Base-by-base conservation (phyloP, 2,329 filamentous ascomycete genomes). In the Aspergillus awamori region DNA sequence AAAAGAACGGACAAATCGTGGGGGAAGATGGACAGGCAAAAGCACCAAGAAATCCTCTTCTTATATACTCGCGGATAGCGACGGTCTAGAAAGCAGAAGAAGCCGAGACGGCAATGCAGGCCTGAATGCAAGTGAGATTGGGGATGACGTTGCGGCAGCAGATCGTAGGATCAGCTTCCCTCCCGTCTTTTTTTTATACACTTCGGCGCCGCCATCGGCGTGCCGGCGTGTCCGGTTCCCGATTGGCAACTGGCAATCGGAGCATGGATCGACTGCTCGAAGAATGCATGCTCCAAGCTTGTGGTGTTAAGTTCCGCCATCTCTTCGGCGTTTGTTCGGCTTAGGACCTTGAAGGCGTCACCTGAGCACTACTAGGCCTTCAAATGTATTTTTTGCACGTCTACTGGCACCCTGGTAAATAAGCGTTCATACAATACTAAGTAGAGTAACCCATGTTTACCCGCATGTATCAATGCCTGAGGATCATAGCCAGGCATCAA, bases 61-160 rank as follows among this genome's bases (percentile, higher is more conserved):
- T 17, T 51, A 8, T 17, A 28, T 51, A 33, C 10, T 28, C 53
- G 39, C 39, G 41, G 39, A 43, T 20, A 39, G 20, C 8, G 41
- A 51, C 8, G 33, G 33, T 26, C 26, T 22, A 20, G 53, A 17
- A 33, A 57, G 45, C 47, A 38, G 45, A 36, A 53, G 15, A 30
- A 38, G n/a, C 5, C n/a, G 57, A 43, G 15, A 17, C 41, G 55
- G 24, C 13, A 55, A 10, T 30, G 47, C 47, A 52, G 38, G 43
- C 13, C 38, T 33, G 58, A 28, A 48, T 15, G 17, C 41, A 59
- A n/a, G 43, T 52, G 41, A 36, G 48, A 45, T 51, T 36, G 33
- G 33, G 39, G 47, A 63, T 62, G 59, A 62, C 62, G 62, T 59
- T 57, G 53, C 24, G 41, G 53, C 24, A 33, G 43, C 60, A 56